phyloP scores from a whole-genome alignment of 2,329 filamentous ascomycete genomes.

The Piedraia hortae region DNA sequence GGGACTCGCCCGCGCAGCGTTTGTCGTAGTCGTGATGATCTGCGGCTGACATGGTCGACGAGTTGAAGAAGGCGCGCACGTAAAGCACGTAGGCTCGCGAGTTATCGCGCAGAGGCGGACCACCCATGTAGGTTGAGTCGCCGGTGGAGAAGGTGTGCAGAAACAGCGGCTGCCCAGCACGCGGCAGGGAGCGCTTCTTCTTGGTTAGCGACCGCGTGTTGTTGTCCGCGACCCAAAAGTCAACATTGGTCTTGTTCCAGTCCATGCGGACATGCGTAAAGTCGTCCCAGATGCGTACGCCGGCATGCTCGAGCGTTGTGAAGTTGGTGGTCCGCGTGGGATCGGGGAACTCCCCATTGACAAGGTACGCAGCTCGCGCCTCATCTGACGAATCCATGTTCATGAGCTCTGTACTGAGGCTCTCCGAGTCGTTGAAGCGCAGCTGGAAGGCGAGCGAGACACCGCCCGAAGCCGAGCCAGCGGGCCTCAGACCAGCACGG shows the following conservation, averaged over 20 bases:
- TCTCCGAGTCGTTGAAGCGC: slow-evolving; percentile 17
- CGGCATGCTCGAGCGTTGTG: slow-evolving; percentile 3
- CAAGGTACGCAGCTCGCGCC: slow-evolving; percentile 16
- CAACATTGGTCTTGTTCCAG: slow-evolving; percentile 17
- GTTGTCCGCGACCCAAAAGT: slow-evolving; percentile 16
- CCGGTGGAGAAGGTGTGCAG: slow-evolving; percentile 21
- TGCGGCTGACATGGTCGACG: slow-evolving; percentile 13
- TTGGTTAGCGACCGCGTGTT: slow-evolving; percentile 10
- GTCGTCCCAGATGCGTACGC: slow-evolving; percentile 13
- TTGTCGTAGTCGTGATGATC: slow-evolving; percentile 3
- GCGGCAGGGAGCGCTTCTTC: slow-evolving; percentile 13
- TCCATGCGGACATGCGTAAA: slow-evolving; percentile 19
- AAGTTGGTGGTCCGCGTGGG: slow-evolving; percentile 14
- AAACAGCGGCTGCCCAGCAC: slow-evolving; percentile 15
- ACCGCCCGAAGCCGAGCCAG: slow-evolving; percentile 7
- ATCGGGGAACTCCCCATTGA: slow-evolving; percentile 16
- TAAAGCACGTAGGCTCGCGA: slow-evolving; percentile 17
- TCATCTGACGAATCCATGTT: slow-evolving; percentile 14
- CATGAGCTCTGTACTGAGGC: slow-evolving; percentile 16
- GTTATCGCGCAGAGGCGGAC: slow-evolving; percentile 14
- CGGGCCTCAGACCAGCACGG: slow-evolving; percentile 13
- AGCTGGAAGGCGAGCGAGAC: slow-evolving; percentile 18
- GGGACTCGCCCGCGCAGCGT: slow-evolving; percentile 1
- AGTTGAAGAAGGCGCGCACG: slow-evolving; percentile 21
- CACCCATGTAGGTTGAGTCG: slow-evolving; percentile 17